Percentiles rank a stretch among this genome's conserved stretches.
Evolutionary conservation across 192 early-diverging fungal genomes (phyloP).

Genomic region (Mortierella antarctica): DNA sequence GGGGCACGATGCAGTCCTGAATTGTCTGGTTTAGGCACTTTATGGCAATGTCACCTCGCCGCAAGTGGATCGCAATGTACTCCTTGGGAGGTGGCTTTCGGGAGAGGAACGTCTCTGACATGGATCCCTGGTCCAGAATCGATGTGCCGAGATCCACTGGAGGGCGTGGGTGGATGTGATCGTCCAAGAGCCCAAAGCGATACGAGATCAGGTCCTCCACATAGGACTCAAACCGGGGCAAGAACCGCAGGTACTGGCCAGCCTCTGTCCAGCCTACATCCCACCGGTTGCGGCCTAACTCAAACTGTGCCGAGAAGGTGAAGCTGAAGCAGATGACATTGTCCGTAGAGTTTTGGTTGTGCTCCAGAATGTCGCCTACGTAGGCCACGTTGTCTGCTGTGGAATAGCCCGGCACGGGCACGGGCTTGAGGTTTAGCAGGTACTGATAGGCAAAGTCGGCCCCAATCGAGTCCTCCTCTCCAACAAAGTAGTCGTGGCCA

Average conservation of each 20-base stretch:
- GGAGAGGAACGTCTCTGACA: slow-evolving; percentile 21
- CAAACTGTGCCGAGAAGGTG: slow-evolving; percentile 38
- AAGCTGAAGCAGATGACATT: slow-evolving; percentile 30
- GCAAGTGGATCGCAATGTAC: slow-evolving; percentile 44
- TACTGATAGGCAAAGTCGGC: slow-evolving; percentile 44
- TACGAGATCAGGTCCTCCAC: slow-evolving; percentile 43
- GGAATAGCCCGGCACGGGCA: slow-evolving; percentile 19
- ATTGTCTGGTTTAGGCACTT: slow-evolving; percentile 17
- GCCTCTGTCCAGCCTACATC: slow-evolving; percentile 18
- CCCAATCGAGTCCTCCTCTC: slow-evolving; percentile 38
- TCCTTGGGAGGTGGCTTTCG: slow-evolving; percentile 23
- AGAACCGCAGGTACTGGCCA: slow-evolving; percentile 26
- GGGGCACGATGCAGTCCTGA: slow-evolving; percentile 29
- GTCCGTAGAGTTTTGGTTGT: slow-evolving; percentile 33
- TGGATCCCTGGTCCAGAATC: slow-evolving; percentile 23
- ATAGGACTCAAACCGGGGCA: slow-evolving; percentile 35
- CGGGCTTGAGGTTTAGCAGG: slow-evolving; percentile 18
- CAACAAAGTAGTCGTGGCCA: slow-evolving; percentile 36
- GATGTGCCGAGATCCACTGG: slow-evolving; percentile 31
- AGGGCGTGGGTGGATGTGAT: slow-evolving; percentile 18
- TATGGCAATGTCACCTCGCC: slow-evolving; percentile 30
- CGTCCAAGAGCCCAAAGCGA: slow-evolving; percentile 16
- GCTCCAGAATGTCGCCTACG: slow-evolving; percentile 30
- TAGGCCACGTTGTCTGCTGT: slow-evolving; percentile 1
- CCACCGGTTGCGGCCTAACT: slow-evolving; percentile 23